These are phyloP conservation scores for Trichoderma endophyticum DNA, from an alignment of 2,329 filamentous ascomycete genomes.

Conservation along the genomic window DNA sequence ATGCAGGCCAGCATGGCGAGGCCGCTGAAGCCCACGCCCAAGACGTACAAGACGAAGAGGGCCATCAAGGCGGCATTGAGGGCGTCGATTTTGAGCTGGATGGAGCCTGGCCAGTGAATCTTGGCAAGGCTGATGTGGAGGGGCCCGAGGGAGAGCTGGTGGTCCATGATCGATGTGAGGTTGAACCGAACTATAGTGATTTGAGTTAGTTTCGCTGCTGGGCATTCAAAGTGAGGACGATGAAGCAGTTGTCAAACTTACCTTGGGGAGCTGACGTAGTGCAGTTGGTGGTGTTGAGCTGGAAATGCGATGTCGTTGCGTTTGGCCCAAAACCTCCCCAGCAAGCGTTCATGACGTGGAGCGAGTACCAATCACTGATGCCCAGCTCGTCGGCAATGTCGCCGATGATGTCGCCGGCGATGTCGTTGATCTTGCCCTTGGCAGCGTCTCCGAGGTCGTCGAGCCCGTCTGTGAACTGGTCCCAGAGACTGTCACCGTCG, in stretches of 20 bases:
- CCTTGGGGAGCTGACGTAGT: constrained; percentile 39
- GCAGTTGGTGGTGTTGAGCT: constrained; percentile 45
- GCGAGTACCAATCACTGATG: constrained; percentile 50
- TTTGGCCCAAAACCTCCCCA: constrained; percentile 46
- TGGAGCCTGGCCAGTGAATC: constrained; percentile 43
- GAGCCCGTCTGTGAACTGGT: constrained; percentile 30
- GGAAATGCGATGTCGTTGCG: constrained; percentile 35
- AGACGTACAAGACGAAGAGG: constrained; percentile 48
- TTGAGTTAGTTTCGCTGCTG: background rate
- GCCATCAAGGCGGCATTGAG: constrained; percentile 48
- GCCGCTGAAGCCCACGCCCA: constrained; percentile 42
- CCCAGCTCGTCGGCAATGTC: constrained; percentile 42
- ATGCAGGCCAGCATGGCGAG: constrained; percentile 42
- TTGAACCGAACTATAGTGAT: constrained; percentile 39
- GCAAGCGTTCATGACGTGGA: constrained; percentile 48
- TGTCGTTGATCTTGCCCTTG: constrained; percentile 38
- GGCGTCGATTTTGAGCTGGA: constrained; percentile 47
- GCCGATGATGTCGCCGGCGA: constrained; percentile 40
- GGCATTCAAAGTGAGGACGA: background rate
- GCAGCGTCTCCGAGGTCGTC: constrained; percentile 34
- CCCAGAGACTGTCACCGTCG: constrained; percentile 28
- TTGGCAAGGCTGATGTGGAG: constrained; percentile 44
- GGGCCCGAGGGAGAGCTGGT: constrained; percentile 44
- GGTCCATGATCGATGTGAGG: constrained; percentile 45
- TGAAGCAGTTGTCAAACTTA: constrained; percentile 21